Percentiles rank a stretch among this genome's conserved stretches.
phyloP scores from a whole-genome alignment of 2,329 filamentous ascomycete genomes.

The Fusarium buharicum region DNA sequence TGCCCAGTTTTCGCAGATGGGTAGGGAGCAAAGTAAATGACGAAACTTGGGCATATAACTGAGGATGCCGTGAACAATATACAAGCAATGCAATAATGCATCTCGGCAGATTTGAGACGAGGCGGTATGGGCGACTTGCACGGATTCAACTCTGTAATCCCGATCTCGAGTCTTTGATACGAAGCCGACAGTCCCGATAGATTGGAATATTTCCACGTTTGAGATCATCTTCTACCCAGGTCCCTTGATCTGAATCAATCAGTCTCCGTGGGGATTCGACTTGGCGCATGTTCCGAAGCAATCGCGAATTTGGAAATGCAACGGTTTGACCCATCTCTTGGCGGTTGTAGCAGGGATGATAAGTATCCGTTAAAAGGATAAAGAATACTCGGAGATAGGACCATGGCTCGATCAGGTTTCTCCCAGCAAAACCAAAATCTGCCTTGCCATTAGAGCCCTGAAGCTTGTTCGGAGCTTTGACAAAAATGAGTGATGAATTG shows the following conservation, averaged over 20 bases:
- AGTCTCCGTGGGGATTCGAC: conserved; percentile 13
- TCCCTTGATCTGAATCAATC: conserved; percentile 5
- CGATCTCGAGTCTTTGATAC: not conserved
- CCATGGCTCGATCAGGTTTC: too few species aligned
- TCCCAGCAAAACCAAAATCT: conserved; percentile 5
- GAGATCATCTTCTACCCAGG: not conserved
- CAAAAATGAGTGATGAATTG: conserved; percentile 10
- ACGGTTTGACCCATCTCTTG: conserved; percentile 22
- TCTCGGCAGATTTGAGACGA: conserved; percentile 6
- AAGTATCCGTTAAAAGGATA: too few species aligned
- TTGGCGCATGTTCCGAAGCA: not conserved
- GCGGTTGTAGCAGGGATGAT: not conserved
- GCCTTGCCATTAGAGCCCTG: conserved; percentile 19
- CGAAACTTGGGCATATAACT: not conserved
- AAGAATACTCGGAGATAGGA: too few species aligned
- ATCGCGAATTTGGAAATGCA: conserved; percentile 10
- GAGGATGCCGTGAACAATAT: conserved; percentile 1
- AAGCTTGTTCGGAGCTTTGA: conserved; percentile 14
- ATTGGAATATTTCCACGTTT: not conserved
- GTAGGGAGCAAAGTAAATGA: conserved; percentile 2
- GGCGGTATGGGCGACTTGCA: not conserved
- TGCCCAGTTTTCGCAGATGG: not conserved
- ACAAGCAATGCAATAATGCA: conserved; percentile 13
- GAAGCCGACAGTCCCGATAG: not conserved
- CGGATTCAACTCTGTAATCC: not conserved